Base-by-base conservation (phyloP, 331 rosid species). In the Rhamnella rubrinervis region DNA sequence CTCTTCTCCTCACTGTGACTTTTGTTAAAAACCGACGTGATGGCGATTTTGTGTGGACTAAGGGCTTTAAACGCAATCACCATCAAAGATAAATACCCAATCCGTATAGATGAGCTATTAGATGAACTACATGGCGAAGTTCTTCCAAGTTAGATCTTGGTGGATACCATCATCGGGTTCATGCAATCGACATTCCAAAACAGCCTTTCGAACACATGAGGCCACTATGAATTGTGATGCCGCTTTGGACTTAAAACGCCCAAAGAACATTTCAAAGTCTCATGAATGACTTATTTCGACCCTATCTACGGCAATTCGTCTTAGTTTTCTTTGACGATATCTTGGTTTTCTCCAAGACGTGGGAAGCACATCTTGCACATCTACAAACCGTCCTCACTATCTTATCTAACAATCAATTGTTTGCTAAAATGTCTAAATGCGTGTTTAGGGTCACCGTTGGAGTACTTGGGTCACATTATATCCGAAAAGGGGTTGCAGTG, bases 261-360 rank as follows among this genome's bases (percentile, higher is more conserved):
- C 57, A 3, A 3, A 2, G 37, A 1, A 64, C 68, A 1, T 64
- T 64, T 20, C 68, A 64, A 14, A 38, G 55, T 17, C 10, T 66
- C 1, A 66, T 51, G 71, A 49, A 66, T 17, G 16, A 40, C 1
- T 8, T 71, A 0, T 49, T 60, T 11, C 1, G 8, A 1, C 39
- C 19, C 4, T 35, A n/a, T 31, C 16, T 71, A 0, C 13, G 51
- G 5, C 18, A 19, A 4, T 71, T 47, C 8, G 5, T 59, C 0
- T 14, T 60, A 1, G 61, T 71, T 3, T 71, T 71, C 20, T 59
- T 71, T 49, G 18, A 71, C n/a, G 61, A 71, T 31, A 60, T 26
- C 2, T 26, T 59, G 31, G 46, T 71, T 25, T 7, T 50, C 8
- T 50, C 8, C 4, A 4, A 0, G 1, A 6, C 14, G 7, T 26